A percentile compares a stretch with the other conserved stretches of the same genome.
Conservation (phyloP, 2,329 filamentous ascomycete species). For the Clarireedia paspali region DNA sequence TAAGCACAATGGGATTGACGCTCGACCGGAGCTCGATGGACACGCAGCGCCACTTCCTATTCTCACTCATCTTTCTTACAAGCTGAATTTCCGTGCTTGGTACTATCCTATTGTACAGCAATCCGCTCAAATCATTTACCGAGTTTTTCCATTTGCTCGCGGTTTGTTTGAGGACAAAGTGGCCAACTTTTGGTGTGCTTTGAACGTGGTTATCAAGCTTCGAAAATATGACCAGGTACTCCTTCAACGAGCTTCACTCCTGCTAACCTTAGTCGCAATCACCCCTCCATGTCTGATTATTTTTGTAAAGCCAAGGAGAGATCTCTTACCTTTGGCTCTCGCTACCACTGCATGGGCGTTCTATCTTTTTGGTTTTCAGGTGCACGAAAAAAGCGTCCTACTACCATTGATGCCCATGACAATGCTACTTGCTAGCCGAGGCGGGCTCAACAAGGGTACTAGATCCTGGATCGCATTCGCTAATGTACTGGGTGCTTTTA, state of each 20-base stretch:
- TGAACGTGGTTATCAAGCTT: slow-evolving; percentile 86
- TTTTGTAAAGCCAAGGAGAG: slow-evolving; percentile 68
- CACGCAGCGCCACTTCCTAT: slow-evolving; percentile 55
- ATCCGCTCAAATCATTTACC: slow-evolving; percentile 74
- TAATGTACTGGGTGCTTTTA: slow-evolving; percentile 84
- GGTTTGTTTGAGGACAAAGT: slow-evolving; percentile 98
- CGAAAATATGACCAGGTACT: slow-evolving; percentile 61
- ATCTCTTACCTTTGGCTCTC: slow-evolving; percentile 71
- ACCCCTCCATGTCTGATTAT: slow-evolving; percentile 71
- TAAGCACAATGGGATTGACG: slow-evolving; percentile 52
- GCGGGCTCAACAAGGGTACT: slow-evolving; percentile 67
- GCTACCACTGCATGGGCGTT: slow-evolving; percentile 90
- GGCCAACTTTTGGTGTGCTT: slow-evolving; percentile 93
- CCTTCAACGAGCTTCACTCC: slow-evolving; percentile 69
- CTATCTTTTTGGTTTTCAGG: slow-evolving; percentile 95
- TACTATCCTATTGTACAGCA: slow-evolving; percentile 74
- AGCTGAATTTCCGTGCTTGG: slow-evolving; percentile 55
- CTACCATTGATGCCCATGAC: slow-evolving; percentile 93
- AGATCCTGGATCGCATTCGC: slow-evolving; percentile 95
- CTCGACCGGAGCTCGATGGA: slow-evolving; percentile 48
- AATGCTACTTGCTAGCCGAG: slow-evolving; percentile 67
- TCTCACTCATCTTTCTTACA: slow-evolving; percentile 48
- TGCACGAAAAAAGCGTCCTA: slow-evolving; percentile 95
- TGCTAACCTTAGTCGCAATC: slow-evolving; percentile 68
- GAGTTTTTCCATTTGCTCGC: slow-evolving; percentile 94